These are phyloP conservation scores for Excoecaria agallocha DNA, from an alignment of 345 rosid species.

Conservation along the genomic window DNA sequence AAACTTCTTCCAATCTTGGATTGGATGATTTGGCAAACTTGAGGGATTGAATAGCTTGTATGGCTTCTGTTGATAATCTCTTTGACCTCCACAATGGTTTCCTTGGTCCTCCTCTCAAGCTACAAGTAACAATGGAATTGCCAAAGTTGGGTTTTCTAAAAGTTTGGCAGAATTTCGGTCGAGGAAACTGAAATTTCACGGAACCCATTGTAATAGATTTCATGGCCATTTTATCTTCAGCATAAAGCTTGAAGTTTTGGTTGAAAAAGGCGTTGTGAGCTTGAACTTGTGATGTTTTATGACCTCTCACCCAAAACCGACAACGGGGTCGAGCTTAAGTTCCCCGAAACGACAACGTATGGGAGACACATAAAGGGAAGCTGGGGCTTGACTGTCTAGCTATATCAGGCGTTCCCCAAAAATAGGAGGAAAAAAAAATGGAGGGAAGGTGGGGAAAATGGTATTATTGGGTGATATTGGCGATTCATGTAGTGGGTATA, in stretches of 20 bases:
- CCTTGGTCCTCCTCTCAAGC: constrained; percentile 37
- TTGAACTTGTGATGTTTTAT: too few relatives aligned
- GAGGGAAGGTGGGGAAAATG: constrained; percentile 16
- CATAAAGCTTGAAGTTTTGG: neutral
- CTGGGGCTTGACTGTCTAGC: neutral
- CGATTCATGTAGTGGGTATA: constrained; percentile 56
- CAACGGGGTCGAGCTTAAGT: neutral
- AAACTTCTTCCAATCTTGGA: constrained; percentile 31
- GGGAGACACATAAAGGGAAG: neutral
- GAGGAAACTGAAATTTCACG: constrained; percentile 25
- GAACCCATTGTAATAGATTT: constrained; percentile 14
- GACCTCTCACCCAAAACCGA: neutral
- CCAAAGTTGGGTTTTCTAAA: neutral
- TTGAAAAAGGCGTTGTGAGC: neutral
- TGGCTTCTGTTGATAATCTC: constrained; percentile 53
- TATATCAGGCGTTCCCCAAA: neutral
- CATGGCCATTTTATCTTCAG: neutral
- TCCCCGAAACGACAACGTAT: neutral
- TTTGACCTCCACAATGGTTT: constrained; percentile 45
- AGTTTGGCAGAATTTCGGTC: constrained; percentile 6
- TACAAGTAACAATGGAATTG: constrained; percentile 33
- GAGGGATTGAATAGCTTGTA: constrained; percentile 54
- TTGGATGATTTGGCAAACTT: constrained; percentile 49
- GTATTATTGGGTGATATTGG: constrained; percentile 27
- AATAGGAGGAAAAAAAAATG: constrained; percentile 2